Conservation (phyloP, 2,329 filamentous ascomycete species). For the Verruconis gallopava region DNA sequence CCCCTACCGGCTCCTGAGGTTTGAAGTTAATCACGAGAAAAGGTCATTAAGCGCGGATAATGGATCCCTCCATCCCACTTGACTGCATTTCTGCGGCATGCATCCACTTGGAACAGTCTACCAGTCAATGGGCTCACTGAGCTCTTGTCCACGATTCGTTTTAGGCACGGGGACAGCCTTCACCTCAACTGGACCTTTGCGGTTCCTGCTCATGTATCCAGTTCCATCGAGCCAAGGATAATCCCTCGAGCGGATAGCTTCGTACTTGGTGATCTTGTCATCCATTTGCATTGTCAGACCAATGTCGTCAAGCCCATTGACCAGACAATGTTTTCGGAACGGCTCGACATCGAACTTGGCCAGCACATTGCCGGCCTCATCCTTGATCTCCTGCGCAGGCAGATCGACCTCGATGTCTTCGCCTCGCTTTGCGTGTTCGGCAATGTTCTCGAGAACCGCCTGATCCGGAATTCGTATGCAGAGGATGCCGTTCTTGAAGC, state of each 20-base stretch:
- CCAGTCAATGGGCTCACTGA: constrained; percentile 83
- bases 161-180: constrained; percentile 61
- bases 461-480: constrained; percentile 64
- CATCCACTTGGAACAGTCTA: constrained; percentile 27
- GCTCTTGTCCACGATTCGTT: constrained; percentile 76
- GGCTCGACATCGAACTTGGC: constrained; percentile 77
- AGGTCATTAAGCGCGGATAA: too few species aligned
- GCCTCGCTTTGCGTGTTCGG: constrained; percentile 64
- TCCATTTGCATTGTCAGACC: constrained; percentile 87
- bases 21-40: too few species aligned
- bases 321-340: constrained; percentile 86
- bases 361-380: constrained; percentile 58
- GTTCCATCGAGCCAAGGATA: constrained; percentile 88
- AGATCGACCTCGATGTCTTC: constrained; percentile 83
- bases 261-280: constrained; percentile 74
- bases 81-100: too few species aligned
- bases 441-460: constrained; percentile 53
- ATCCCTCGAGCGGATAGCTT: constrained; percentile 59
- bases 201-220: constrained; percentile 54
- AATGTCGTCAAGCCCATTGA: constrained; percentile 93
- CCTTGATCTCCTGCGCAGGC: constrained; percentile 69
- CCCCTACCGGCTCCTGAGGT: too few species aligned
- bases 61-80: too few species aligned
- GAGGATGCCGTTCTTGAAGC: constrained; percentile 99
- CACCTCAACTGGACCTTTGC: constrained; percentile 46